Evolutionary conservation across 768 basidiomycete species (phyloP).

Genomic region (Austroboletus eburneus): DNA sequence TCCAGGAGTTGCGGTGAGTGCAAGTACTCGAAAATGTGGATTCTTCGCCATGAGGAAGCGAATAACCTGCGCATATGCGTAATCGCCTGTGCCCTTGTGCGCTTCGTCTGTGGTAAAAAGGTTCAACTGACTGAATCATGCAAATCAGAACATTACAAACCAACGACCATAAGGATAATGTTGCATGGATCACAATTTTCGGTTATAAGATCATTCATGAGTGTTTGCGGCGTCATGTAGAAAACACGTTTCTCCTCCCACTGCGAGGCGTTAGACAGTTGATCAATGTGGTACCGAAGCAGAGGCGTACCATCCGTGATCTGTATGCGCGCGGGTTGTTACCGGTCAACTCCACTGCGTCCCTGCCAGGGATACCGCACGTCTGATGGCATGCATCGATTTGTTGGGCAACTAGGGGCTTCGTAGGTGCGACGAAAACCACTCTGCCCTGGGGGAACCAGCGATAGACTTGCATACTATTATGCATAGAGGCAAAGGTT

Average conservation of each 20-base stretch:
- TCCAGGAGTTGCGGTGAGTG: conserved; percentile 94
- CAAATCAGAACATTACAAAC: conserved; percentile 36
- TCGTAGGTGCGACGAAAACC: conserved; percentile 93
- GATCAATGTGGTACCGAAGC: not conserved
- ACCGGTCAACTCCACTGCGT: conserved; percentile 87
- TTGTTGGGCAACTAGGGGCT: conserved; percentile 94
- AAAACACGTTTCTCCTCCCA: conserved; percentile 84
- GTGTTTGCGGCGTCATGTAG: conserved; percentile 95
- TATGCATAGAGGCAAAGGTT: conserved; percentile 1
- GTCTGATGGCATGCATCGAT: conserved; percentile 88
- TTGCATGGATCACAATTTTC: conserved; percentile 74
- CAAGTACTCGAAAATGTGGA: conserved; percentile 87
- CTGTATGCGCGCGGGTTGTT: conserved; percentile 52
- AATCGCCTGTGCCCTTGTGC: conserved; percentile 89
- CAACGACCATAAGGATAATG: conserved; percentile 85
- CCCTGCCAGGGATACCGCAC: conserved; percentile 87
- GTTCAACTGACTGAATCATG: conserved; percentile 3
- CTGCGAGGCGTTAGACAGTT: conserved; percentile 33
- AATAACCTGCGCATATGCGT: conserved; percentile 86
- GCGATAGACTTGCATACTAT: conserved; percentile 60
- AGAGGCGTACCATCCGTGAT: conserved; percentile 52
- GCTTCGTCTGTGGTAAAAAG: conserved; percentile 68
- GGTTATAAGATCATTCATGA: conserved; percentile 77
- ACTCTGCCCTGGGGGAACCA: conserved; percentile 94
- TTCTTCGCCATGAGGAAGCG: conserved; percentile 93